phyloP scores from a whole-genome alignment of 805 yeast species.

The Lipomyces spencermartinsiae region DNA sequence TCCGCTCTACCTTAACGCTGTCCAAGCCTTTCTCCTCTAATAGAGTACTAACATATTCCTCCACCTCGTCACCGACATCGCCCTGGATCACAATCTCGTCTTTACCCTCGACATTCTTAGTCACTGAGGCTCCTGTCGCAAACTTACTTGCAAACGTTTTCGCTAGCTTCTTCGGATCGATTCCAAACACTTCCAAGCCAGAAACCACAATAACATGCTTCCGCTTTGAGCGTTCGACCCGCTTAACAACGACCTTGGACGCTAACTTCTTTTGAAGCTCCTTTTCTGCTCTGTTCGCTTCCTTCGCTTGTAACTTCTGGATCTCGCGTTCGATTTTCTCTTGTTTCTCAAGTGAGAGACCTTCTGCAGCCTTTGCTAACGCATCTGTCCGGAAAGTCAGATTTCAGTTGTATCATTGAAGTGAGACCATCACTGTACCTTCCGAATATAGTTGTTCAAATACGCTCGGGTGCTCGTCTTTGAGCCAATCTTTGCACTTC shows the following conservation, averaged over 20 bases:
- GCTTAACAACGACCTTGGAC: slow-evolving; percentile 81
- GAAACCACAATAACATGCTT: slow-evolving; percentile 85
- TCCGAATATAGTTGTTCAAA: slow-evolving; percentile 67
- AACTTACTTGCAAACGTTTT: slow-evolving; percentile 92
- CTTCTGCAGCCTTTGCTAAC: slow-evolving; percentile 52
- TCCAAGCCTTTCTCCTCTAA: slow-evolving; percentile 81
- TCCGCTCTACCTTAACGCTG: slow-evolving; percentile 86
- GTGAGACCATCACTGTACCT: slow-evolving; percentile 30
- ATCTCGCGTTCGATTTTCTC: slow-evolving; percentile 82
- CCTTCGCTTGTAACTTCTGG: slow-evolving; percentile 70
- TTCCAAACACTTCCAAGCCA: slow-evolving; percentile 86
- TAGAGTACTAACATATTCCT: slow-evolving; percentile 69
- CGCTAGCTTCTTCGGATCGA: slow-evolving; percentile 88
- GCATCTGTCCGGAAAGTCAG: slow-evolving; percentile 48
- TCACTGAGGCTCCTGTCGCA: slow-evolving; percentile 94
- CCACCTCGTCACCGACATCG: slow-evolving; percentile 91
- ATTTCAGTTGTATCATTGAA: slow-evolving; percentile 9
- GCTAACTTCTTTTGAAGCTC: slow-evolving; percentile 78
- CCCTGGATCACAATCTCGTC: slow-evolving; percentile 94
- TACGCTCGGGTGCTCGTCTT: slow-evolving; percentile 61
- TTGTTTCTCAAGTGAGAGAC: slow-evolving; percentile 75
- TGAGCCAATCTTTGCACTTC: slow-evolving; percentile 85
- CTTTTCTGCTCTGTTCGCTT: slow-evolving; percentile 79
- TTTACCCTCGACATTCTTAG: slow-evolving; percentile 87
- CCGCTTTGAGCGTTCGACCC: slow-evolving; percentile 88